Evolutionary conservation across 2,329 filamentous ascomycete genomes (phyloP), one percentile per base, ranked within the genome.

Genomic region (Colletotrichum sp.): DNA sequence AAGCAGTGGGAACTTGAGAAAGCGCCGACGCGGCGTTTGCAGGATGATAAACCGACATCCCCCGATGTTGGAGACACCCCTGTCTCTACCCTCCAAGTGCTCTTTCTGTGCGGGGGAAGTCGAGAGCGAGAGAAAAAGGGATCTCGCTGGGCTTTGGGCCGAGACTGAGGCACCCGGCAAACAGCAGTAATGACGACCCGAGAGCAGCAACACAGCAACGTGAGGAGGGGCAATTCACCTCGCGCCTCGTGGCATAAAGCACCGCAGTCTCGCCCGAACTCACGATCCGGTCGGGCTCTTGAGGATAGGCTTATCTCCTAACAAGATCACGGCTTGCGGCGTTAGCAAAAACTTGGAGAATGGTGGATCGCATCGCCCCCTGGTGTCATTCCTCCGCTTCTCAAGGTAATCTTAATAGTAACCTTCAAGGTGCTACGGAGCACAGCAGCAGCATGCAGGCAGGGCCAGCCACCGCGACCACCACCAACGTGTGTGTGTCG

Each of bases 1-100:
- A 57, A 52, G 15, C 18, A 52, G 36, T n/a, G 62, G 55, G 3
- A 52, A 49, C 39, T 49, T 21, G 24, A 24, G 21, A 6, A 16
- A 24, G 52, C 67, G 44, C 8, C 34, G 59, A 62, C 59, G 59
- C 65, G 72, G 72, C 72, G 67, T 75, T 75, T 75, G 72, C 49
- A 66, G n/a, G 3, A 12, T 26, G 67, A 71, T 75, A 75, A 60
- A 75, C 26, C 60, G 72, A 75, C 72, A 59, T 71, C 72, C 72
- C 60, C 72, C 72, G 72, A 75, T 24, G n/a, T n/a, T 66, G 28
- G 34, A 34, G n/a, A 71, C 67, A 13, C 60, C 67, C 59, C 60
- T 34, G 9, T 10, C 15, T 4, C 5, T n/a, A 21, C 24, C 39
- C 26, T 62, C 24, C 57, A 32, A 39, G 68, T 26, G 36, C n/a